Percentiles rank a stretch among this genome's conserved stretches.
Conservation (phyloP, 148 eudicot species). For the Silene uniflora region DNA sequence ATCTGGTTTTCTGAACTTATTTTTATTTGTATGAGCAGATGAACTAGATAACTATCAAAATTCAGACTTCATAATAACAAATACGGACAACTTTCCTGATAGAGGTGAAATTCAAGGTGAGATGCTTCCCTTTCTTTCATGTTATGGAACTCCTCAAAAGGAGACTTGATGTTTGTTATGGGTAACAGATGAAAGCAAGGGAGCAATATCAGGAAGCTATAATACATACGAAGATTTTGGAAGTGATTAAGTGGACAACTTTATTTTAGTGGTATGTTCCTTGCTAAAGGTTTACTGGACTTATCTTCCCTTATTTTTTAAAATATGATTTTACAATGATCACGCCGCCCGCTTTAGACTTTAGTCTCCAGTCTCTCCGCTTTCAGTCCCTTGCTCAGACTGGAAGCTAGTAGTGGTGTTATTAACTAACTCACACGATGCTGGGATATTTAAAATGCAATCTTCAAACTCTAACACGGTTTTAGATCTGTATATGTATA, state of each 20-base stretch:
- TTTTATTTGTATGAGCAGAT: slow-evolving; percentile 31
- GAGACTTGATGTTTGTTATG: slow-evolving; percentile 6
- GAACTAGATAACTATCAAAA: slow-evolving; percentile 51
- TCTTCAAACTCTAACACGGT: too few species aligned
- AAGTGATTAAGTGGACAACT: slow-evolving; percentile 44
- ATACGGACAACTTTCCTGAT: slow-evolving; percentile 45
- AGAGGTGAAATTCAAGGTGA: slow-evolving; percentile 58
- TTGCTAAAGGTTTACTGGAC: background rate
- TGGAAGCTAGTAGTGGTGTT: background rate
- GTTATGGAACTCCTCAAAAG: slow-evolving; percentile 4
- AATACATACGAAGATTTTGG: slow-evolving; percentile 47
- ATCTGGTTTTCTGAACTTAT: slow-evolving; percentile 10
- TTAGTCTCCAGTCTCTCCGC: background rate
- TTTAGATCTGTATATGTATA: too few species aligned
- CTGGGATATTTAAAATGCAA: background rate
- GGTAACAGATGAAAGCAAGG: slow-evolving; percentile 32
- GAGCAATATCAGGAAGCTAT: slow-evolving; percentile 35
- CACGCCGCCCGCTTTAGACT: background rate
- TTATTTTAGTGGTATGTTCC: slow-evolving; percentile 22
- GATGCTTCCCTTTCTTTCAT: slow-evolving; percentile 12
- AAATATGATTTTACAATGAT: background rate
- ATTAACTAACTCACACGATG: background rate
- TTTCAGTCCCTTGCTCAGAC: background rate
- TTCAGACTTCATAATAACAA: slow-evolving; percentile 45
- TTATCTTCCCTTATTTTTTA: background rate